Conservation (phyloP, 2,329 filamentous ascomycete species). For the Trichophyton benhamiae region DNA sequence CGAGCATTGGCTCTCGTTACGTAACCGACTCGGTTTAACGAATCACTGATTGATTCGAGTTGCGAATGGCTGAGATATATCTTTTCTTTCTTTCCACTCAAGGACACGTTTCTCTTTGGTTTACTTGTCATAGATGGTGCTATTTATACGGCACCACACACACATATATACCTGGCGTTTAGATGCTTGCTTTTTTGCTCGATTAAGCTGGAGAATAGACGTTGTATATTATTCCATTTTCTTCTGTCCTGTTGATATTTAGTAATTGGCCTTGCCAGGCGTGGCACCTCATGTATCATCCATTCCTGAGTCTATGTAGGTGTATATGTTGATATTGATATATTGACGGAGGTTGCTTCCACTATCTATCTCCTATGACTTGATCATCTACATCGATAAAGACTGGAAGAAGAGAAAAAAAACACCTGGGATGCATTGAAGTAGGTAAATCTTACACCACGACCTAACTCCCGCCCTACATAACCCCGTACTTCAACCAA, state of each 20-base stretch:
- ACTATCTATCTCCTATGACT: too few species aligned
- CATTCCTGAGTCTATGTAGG: too few species aligned
- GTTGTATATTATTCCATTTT: neutral
- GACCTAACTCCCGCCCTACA: neutral
- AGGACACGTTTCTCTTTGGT: neutral
- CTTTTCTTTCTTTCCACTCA: neutral
- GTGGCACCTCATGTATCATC: too few species aligned
- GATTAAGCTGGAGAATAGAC: neutral
- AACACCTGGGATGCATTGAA: neutral
- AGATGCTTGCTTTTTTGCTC: neutral
- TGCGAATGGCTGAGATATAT: too few species aligned
- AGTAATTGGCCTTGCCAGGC: neutral
- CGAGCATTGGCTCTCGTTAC: conserved; percentile 43
- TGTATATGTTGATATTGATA: too few species aligned
- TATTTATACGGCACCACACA: neutral
- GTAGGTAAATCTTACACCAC: neutral
- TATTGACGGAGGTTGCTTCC: too few species aligned
- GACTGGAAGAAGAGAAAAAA: neutral
- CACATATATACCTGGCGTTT: neutral
- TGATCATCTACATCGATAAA: neutral
- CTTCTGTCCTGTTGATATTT: neutral
- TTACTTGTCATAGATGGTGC: neutral
- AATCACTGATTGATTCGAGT: conserved; percentile 5
- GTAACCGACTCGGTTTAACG: conserved; percentile 38
- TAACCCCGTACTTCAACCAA: neutral